Base-by-base conservation (phyloP, 176 grass and related monocot species). In the Paspalum notatum region DNA sequence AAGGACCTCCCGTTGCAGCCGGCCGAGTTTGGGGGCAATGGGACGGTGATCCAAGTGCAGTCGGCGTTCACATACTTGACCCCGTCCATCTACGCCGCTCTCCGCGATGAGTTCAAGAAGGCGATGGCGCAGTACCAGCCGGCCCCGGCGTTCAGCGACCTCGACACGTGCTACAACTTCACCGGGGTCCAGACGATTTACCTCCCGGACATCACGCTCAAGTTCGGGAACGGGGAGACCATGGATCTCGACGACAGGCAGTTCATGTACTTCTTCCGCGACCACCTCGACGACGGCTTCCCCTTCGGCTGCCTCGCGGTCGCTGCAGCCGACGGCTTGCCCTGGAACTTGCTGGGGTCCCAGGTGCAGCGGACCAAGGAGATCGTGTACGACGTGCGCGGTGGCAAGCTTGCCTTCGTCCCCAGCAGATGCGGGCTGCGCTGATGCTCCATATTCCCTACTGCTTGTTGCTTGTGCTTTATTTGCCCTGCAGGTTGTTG, bases 151-250 rank as follows among this genome's bases (percentile, higher is more conserved):
- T 64, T 90, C 32, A 37, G 71, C 2, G 73, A 25, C 68, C 77
- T 93, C 1, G 87, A 90, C 76, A 87, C 87, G 4, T 93, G 91
- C 60, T 93, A 82, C 66, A 44, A 93, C 82, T 87, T 93, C 14
- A 93, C 76, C 1, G 62, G 50, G 21, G 5, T 78, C 15, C 4
- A 5, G 7, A 26, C 0, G 22, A 78, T 93, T 64, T 8, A 41
- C 9, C 68, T 93, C 68, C 87, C 87, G 50, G 48, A 11, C 1
- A 67, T 90, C 39, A 25, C 63, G 26, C 61, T 93, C 8, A 74
- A 54, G 55, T 90, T 90, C 52, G 67, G 63, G 0, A 60, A 78
- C 32, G 81, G 81, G 13, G 58, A 81, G 20, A 52, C 38, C 26
- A 73, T 93, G 21, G 21, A 70, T 39, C 63, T 87, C 12, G 75